Evolutionary conservation across 441 rosid species (phyloP).

Genomic region (Aleurites moluccanus): DNA sequence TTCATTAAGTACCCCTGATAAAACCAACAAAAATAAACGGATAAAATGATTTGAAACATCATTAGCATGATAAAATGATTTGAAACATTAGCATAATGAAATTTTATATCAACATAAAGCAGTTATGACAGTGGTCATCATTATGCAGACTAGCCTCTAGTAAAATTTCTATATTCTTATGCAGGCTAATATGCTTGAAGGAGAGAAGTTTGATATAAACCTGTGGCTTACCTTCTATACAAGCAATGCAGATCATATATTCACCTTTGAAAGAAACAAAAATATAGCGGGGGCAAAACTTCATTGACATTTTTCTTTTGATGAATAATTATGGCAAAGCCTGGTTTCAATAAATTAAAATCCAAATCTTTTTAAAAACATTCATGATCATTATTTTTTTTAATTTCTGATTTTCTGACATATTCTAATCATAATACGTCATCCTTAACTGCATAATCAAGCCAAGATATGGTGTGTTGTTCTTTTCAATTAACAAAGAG

Average conservation of each 20-base stretch:
- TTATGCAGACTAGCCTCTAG: not conserved
- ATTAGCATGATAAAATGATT: not conserved
- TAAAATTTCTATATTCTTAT: conserved; percentile 18
- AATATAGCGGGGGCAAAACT: not conserved
- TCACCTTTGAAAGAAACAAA: not conserved
- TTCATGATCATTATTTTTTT: not conserved
- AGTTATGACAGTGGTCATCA: not conserved
- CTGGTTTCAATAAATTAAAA: not conserved
- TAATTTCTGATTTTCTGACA: not conserved
- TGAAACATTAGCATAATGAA: not conserved
- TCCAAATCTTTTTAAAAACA: not conserved
- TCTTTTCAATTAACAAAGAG: not conserved
- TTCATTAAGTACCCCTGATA: not conserved
- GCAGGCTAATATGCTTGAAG: conserved; percentile 93
- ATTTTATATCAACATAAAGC: not conserved
- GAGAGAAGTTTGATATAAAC: conserved; percentile 85
- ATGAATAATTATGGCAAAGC: not conserved
- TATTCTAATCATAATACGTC: not conserved
- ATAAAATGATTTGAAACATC: not conserved
- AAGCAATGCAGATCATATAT: conserved; percentile 76
- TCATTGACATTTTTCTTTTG: not conserved
- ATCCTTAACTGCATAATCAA: not conserved
- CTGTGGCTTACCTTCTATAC: conserved; percentile 81
- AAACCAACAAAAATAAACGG: not conserved
- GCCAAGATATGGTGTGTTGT: not conserved